phyloP scores from a whole-genome alignment of 768 basidiomycete genomes.

The Neoboletus magnificus region DNA sequence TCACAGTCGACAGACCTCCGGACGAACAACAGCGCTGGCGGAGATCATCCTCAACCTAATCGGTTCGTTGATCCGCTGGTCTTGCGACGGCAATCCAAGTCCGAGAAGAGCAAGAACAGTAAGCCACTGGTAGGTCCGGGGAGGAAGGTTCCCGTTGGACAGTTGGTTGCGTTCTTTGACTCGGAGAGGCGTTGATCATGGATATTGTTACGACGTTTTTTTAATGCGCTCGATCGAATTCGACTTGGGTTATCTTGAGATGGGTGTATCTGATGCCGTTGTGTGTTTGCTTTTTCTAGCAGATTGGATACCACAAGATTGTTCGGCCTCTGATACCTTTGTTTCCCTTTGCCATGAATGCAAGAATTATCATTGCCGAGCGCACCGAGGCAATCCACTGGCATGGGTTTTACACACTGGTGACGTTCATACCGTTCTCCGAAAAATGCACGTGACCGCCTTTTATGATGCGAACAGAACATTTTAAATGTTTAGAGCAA shows the following conservation, averaged over 20 bases:
- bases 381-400: no score
- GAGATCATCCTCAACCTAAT: slow-evolving; percentile 6
- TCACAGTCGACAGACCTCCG: slow-evolving; percentile 40
- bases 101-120: slow-evolving; percentile 40
- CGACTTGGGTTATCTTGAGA: neutral
- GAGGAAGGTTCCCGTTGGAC: slow-evolving; percentile 69
- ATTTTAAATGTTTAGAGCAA: no score
- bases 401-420: no score
- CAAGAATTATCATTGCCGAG: neutral
- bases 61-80: slow-evolving; percentile 80
- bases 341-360: neutral
- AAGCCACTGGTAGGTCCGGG: slow-evolving; percentile 36
- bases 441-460: no score
- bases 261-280: neutral
- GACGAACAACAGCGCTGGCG: slow-evolving; percentile 14
- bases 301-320: neutral
- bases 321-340: neutral
- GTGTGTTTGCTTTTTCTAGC: neutral
- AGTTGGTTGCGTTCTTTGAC: slow-evolving; percentile 85
- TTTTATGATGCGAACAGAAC: no score
- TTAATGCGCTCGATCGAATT: neutral
- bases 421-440: no score
- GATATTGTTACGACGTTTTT: neutral
- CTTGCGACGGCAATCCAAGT: slow-evolving; percentile 59
- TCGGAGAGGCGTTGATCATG: slow-evolving; percentile 21